A percentile compares a stretch with the other conserved stretches of the same genome.
Evolutionary conservation across 140 eudicot species (phyloP).

Genomic region (Artemisia princeps): DNA sequence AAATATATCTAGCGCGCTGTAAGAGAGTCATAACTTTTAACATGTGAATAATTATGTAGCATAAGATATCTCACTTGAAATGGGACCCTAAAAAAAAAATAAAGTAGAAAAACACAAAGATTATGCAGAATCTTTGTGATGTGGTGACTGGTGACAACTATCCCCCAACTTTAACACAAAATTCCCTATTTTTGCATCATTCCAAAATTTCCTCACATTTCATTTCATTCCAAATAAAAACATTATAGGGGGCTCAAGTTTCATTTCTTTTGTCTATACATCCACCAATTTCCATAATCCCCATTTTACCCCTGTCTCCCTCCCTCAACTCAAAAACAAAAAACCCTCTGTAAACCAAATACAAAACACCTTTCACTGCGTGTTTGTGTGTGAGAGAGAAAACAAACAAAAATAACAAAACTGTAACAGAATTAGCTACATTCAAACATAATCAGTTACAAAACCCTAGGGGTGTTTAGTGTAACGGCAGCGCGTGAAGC

Average conservation of each 20-base stretch:
- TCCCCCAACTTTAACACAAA: neutral
- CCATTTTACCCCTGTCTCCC: constrained; percentile 43
- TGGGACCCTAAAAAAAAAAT: too few relatives aligned
- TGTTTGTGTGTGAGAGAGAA: constrained; percentile 33
- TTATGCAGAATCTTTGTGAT: constrained; percentile 30
- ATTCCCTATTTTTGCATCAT: constrained; percentile 21
- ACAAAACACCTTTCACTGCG: constrained; percentile 23
- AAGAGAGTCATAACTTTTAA: too few relatives aligned
- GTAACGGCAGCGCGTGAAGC: constrained; percentile 15
- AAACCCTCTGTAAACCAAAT: constrained; percentile 20
- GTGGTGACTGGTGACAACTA: constrained; percentile 26
- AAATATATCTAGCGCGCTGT: too few relatives aligned
- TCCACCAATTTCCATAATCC: neutral
- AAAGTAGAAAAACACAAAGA: constrained; percentile 14
- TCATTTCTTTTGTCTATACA: neutral
- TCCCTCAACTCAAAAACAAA: constrained; percentile 27
- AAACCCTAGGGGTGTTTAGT: neutral
- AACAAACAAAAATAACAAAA: constrained; percentile 12
- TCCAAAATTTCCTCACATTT: constrained; percentile 23
- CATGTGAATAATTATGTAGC: too few relatives aligned
- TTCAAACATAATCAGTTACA: neutral
- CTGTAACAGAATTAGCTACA: constrained; percentile 3
- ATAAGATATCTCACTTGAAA: too few relatives aligned
- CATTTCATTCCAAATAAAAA: neutral
- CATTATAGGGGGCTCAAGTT: constrained; percentile 19